These are phyloP conservation scores for Alternaria angustiovoidea DNA, from an alignment of 2,329 filamentous ascomycete species.

Conservation along the genomic window DNA sequence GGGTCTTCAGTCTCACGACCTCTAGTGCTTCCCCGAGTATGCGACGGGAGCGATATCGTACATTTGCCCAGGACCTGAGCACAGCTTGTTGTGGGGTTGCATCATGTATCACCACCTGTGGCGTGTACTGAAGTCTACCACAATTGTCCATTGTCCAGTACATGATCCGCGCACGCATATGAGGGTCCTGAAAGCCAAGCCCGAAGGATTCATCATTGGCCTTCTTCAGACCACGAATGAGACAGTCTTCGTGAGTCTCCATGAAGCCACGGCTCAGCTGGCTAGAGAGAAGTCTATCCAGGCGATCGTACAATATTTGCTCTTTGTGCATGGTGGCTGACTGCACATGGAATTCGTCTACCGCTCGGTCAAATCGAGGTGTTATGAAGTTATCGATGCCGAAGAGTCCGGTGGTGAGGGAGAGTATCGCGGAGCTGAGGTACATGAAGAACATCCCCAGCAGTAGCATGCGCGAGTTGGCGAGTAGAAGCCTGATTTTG, in stretches of 20 bases:
- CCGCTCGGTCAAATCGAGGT: constrained; percentile 12
- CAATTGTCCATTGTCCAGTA: constrained; percentile 36
- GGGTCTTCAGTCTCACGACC: constrained; percentile 2
- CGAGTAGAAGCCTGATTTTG: constrained; percentile 2
- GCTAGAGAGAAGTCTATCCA: constrained; percentile 16
- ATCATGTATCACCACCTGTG: constrained; percentile 14
- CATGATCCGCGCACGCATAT: constrained; percentile 27
- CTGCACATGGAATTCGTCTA: constrained; percentile 8
- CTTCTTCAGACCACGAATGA: constrained; percentile 28
- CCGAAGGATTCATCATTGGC: constrained; percentile 21
- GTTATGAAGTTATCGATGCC: constrained; percentile 6
- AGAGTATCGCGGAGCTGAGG: constrained; percentile 14
- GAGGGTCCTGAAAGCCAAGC: constrained; percentile 20
- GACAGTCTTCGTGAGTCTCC: constrained; percentile 38
- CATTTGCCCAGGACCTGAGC: constrained; percentile 7
- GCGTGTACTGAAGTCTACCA: constrained; percentile 27
- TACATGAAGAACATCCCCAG: constrained; percentile 16
- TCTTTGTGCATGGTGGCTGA: constrained; percentile 6
- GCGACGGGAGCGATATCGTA: constrained; percentile 2
- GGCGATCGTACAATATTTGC: constrained; percentile 9
- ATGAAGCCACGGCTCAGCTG: constrained; percentile 19
- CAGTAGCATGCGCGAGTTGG: constrained; percentile 10
- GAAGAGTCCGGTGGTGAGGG: constrained; percentile 12
- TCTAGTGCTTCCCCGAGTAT: background rate
- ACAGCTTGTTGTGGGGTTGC: constrained; percentile 10